phyloP scores from a whole-genome alignment of 257 asterid species.

The Plantago elongata region DNA sequence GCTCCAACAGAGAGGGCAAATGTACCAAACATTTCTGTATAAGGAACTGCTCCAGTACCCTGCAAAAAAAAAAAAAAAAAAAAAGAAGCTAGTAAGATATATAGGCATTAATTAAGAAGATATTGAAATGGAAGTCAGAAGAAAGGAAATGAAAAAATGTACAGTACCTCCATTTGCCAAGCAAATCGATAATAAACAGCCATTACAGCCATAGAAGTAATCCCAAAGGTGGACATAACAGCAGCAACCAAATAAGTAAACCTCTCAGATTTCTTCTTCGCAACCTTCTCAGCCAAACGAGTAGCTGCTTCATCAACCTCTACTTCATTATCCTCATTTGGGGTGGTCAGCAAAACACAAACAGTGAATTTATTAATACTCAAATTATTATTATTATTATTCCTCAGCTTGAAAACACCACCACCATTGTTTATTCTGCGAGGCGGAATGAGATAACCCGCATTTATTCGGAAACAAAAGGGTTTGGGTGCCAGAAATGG shows the following conservation, averaged over 20 bases:
- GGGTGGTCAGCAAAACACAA: conserved; percentile 42
- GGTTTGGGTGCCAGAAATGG: conserved; percentile 23
- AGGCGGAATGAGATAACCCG: too few species aligned
- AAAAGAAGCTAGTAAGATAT: too few species aligned
- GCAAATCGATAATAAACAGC: conserved; percentile 79
- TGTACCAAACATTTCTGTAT: conserved; percentile 89
- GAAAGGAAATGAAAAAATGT: not conserved
- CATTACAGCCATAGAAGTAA: conserved; percentile 73
- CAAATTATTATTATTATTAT: conserved; percentile 32
- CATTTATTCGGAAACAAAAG: not conserved
- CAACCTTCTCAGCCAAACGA: conserved; percentile 50
- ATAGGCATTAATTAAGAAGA: too few species aligned
- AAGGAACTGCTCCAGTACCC: conserved; percentile 94
- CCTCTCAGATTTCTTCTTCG: conserved; percentile 84
- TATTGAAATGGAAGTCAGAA: not conserved
- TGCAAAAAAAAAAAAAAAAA: conserved; percentile 12
- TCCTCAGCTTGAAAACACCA: conserved; percentile 12
- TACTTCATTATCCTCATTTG: conserved; percentile 31
- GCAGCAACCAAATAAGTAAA: conserved; percentile 80
- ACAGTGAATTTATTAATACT: conserved; percentile 17
- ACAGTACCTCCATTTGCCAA: conserved; percentile 93
- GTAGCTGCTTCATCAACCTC: conserved; percentile 10
- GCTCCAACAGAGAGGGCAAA: conserved; percentile 96
- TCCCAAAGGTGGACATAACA: conserved; percentile 81
- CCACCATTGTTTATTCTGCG: not conserved